Conservation (phyloP, 768 basidiomycete species). For the Boletales sp. region DNA sequence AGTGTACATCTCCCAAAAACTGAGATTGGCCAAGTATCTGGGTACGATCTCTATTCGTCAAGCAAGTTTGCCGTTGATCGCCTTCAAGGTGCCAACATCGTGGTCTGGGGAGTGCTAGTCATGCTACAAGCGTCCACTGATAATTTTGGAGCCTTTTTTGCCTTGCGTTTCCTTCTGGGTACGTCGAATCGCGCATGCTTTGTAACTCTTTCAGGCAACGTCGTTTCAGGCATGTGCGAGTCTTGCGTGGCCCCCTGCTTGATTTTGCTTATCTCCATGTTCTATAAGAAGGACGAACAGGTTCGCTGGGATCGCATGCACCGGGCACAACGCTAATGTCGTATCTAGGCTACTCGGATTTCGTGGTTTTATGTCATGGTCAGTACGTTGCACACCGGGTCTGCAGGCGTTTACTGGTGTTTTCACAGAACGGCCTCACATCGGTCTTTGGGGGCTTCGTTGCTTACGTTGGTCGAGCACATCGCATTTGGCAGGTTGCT, state of each 20-base stretch:
- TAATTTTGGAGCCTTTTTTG: conserved; percentile 61
- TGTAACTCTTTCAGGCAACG: background rate
- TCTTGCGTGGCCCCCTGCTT: conserved; percentile 61
- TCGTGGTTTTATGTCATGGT: conserved; percentile 71
- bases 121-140: conserved; percentile 58
- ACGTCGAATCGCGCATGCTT: conserved; percentile 2
- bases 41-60: conserved; percentile 32
- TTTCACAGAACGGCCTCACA: conserved; percentile 52
- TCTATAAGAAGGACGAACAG: conserved; percentile 68
- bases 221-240: conserved; percentile 57
- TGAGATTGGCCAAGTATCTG: conserved; percentile 57
- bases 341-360: conserved; percentile 47
- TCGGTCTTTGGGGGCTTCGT: conserved; percentile 61
- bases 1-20: conserved; percentile 61
- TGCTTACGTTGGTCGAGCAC: conserved; percentile 45
- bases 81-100: conserved; percentile 48
- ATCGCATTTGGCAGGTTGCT: background rate
- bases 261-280: conserved; percentile 62
- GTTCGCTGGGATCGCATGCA: conserved; percentile 16
- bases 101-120: conserved; percentile 56
- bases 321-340: conserved; percentile 2
- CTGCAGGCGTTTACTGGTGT: background rate
- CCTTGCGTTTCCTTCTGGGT: conserved; percentile 59
- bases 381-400: conserved; percentile 1
- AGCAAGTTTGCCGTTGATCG: background rate